phyloP scores from a whole-genome alignment of 129 eudicot genomes.

The Lonicera japonica region DNA sequence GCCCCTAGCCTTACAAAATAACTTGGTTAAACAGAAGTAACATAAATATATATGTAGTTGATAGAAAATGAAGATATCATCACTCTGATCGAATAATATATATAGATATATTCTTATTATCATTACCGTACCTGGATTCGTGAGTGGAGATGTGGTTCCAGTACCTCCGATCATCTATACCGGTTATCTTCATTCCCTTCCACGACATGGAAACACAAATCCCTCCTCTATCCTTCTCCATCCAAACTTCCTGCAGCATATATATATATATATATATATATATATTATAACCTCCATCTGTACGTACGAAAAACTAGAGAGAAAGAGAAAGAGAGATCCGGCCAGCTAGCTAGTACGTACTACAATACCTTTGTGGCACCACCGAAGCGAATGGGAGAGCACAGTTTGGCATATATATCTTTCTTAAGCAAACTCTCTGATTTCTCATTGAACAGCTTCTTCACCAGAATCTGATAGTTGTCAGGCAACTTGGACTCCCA shows the following conservation, averaged over 20 bases:
- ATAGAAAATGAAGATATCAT: too few species aligned
- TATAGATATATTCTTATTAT: too few species aligned
- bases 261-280: too few species aligned
- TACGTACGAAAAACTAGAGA: too few species aligned
- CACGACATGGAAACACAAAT: constrained; percentile 61
- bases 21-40: too few species aligned
- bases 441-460: constrained; percentile 27
- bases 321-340: too few species aligned
- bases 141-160: constrained; percentile 56
- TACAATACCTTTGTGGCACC: constrained; percentile 51
- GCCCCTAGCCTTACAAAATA: too few species aligned
- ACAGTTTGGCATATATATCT: constrained; percentile 49
- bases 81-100: too few species aligned
- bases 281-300: too few species aligned
- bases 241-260: constrained; percentile 60
- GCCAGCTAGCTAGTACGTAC: too few species aligned
- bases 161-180: constrained; percentile 72
- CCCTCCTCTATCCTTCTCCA: constrained; percentile 62
- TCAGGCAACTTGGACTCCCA: constrained; percentile 72
- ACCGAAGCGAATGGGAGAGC: constrained; percentile 44
- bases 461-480: constrained; percentile 42
- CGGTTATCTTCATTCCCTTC: constrained; percentile 79
- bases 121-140: constrained; percentile 68
- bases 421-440: constrained; percentile 25
- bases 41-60: too few species aligned